Percentiles rank a stretch among this genome's conserved stretches.
These are phyloP conservation scores for Forsythia viridissima DNA, from an alignment of 257 asterid species.

Conservation along the genomic window DNA sequence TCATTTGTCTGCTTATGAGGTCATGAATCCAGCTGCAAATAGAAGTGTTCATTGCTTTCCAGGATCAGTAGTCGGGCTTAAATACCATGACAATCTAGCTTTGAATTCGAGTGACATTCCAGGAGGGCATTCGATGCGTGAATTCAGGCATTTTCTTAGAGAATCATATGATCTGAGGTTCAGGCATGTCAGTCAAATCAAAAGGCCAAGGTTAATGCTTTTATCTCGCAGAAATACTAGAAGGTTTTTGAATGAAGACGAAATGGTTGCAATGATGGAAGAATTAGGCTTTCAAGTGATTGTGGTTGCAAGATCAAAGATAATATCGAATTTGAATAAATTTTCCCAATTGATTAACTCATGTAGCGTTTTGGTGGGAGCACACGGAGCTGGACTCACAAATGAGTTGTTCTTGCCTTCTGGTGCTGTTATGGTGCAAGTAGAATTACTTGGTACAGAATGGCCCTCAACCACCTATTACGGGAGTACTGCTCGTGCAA, in stretches of 20 bases:
- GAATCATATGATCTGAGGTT: conserved; percentile 31
- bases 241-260: conserved; percentile 56
- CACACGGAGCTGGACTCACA: conserved; percentile 88
- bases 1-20: conserved; percentile 40
- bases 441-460: conserved; percentile 72
- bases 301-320: conserved; percentile 45
- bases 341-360: conserved; percentile 58
- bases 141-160: conserved; percentile 37
- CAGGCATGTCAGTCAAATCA: conserved; percentile 31
- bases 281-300: conserved; percentile 58
- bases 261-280: conserved; percentile 39
- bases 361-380: conserved; percentile 77
- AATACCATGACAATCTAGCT: conserved; percentile 67
- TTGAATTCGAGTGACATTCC: conserved; percentile 38
- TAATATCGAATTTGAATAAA: conserved; percentile 52
- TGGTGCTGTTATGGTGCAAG: conserved; percentile 70
- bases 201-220: conserved; percentile 55
- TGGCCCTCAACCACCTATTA: conserved; percentile 76
- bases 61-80: conserved; percentile 62
- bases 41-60: conserved; percentile 71
- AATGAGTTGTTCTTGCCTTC: conserved; percentile 71
- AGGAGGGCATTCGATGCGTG: conserved; percentile 41
- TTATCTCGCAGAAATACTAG: conserved; percentile 63
- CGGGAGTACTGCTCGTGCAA: conserved; percentile 60
- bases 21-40: conserved; percentile 51